Conservation (phyloP, 495 filamentous ascomycete genomes). For the Penicillium subrubescens region DNA sequence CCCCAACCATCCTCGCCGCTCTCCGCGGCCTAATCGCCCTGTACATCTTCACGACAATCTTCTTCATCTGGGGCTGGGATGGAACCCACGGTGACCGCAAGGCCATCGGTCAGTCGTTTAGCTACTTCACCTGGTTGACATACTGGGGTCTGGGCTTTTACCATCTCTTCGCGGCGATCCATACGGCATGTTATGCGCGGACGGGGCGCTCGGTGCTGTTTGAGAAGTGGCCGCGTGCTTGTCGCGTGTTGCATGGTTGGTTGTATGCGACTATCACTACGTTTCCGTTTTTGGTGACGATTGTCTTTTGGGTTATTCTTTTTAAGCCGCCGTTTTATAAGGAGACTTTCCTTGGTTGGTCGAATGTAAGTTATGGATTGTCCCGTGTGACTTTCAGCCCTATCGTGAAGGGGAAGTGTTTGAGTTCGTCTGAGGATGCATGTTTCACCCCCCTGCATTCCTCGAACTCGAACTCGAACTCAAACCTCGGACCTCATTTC, state of each 20-base stretch:
- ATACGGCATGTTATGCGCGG: constrained; percentile 67
- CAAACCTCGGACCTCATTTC: not conserved
- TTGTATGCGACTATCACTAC: constrained; percentile 67
- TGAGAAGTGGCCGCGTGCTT: constrained; percentile 58
- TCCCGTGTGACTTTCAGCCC: not conserved
- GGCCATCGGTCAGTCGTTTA: constrained; percentile 58
- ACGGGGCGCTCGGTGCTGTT: constrained; percentile 58
- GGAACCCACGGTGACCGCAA: constrained; percentile 45
- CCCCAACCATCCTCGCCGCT: constrained; percentile 60
- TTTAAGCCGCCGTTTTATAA: constrained; percentile 56
- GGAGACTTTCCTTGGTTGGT: constrained; percentile 58
- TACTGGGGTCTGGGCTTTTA: constrained; percentile 86
- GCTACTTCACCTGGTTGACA: constrained; percentile 77
- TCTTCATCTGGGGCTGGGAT: constrained; percentile 68
- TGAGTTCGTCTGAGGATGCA: not conserved
- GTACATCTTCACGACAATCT: constrained; percentile 70
- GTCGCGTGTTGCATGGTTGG: constrained; percentile 66
- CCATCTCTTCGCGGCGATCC: constrained; percentile 61
- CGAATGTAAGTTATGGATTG: constrained; percentile 51
- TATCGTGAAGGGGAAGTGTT: not conserved
- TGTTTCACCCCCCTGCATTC: constrained; percentile 14
- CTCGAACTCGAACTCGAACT: not conserved
- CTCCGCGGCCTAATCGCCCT: constrained; percentile 63
- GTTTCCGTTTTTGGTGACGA: constrained; percentile 66
- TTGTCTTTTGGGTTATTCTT: constrained; percentile 55